Conservation (phyloP, 176 grass and related monocot genomes). For the Aegilops umbellulata region DNA sequence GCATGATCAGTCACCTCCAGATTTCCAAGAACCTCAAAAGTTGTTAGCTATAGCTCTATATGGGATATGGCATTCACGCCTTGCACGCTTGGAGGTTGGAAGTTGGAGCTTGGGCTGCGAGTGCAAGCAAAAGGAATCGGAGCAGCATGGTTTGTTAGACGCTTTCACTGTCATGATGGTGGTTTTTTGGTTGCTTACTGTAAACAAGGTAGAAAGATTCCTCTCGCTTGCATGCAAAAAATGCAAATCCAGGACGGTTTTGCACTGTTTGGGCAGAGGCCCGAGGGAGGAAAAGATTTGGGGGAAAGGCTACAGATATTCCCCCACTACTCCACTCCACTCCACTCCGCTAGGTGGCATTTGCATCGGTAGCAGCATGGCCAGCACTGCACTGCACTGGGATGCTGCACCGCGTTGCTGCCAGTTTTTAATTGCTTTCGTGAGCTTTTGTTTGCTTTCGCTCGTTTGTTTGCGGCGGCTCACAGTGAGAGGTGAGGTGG, state of each 20-base stretch:
- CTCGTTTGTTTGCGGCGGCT: background rate
- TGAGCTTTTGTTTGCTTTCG: background rate
- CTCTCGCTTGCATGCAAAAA: too few species aligned
- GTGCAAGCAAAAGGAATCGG: background rate
- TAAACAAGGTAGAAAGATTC: slow-evolving; percentile 33
- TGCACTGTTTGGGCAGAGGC: background rate
- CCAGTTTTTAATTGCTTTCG: background rate
- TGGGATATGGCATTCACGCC: background rate
- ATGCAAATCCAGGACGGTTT: slow-evolving; percentile 4
- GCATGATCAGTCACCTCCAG: background rate
- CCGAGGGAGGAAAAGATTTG: background rate
- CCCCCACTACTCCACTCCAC: background rate
- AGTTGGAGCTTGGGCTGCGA: background rate
- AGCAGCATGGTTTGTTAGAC: background rate
- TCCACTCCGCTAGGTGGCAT: background rate
- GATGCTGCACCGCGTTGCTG: background rate
- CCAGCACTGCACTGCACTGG: slow-evolving; percentile 14
- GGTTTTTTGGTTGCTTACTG: background rate
- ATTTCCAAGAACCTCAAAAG: slow-evolving; percentile 20
- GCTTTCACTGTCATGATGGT: background rate
- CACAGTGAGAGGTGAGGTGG: background rate
- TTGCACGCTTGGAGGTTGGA: background rate
- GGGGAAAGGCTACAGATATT: slow-evolving; percentile 28
- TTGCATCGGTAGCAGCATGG: slow-evolving; percentile 17
- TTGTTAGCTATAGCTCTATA: background rate